Evolutionary conservation across 208 protist genomes (phyloP), one percentile per base, ranked within the genome.

Genomic region (Acanthamoeba castellanii): DNA sequence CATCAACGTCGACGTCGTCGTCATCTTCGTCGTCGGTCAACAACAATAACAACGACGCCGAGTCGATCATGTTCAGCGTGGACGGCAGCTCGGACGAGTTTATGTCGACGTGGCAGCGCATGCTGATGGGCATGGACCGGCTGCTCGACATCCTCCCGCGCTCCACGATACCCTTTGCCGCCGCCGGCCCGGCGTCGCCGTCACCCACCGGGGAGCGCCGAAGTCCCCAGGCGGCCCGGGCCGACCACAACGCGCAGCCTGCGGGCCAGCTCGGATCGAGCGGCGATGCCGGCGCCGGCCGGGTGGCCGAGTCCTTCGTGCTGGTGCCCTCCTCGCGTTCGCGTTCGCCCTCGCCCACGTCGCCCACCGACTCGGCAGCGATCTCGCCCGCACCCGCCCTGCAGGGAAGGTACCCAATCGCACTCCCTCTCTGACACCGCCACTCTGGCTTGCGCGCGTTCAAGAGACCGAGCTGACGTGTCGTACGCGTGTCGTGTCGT

Each of bases 81-180:
- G 64, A 72, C 64, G n/a, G 18, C 64, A 72, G 5, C 45, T 47
- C 64, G 3, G 64, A 72, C 18, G 70, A 78, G 34, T 42, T 78
- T 42, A 11, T 78, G 70, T 78, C 70, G 70, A 78, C 70, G 16
- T 78, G 70, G 70, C 70, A 78, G 34, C 70, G 70, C 34, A 78
- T 78, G 70, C 32, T 78, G 25, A 78, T 78, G 70, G 70, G 70
- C 16, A 32, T 78, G 70, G 70, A 78, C 34, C 25, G 32, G 5
- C 70, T 78, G 34, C 34, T 78, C 32, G 70, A 78, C 32, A 78
- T 78, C 32, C 34, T 78, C n/a, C 70, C 70, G 30, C 70, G 70
- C n/a, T 45, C 70, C n/a, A 78, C 70, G 14, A 78, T 78, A 14
- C 70, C 70, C 16, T 72, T 72, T 25, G 3, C 64, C 14, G 20